Evolutionary conservation across 2,329 filamentous ascomycete species (phyloP).

Genomic region (Macrophomina phaseolina): DNA sequence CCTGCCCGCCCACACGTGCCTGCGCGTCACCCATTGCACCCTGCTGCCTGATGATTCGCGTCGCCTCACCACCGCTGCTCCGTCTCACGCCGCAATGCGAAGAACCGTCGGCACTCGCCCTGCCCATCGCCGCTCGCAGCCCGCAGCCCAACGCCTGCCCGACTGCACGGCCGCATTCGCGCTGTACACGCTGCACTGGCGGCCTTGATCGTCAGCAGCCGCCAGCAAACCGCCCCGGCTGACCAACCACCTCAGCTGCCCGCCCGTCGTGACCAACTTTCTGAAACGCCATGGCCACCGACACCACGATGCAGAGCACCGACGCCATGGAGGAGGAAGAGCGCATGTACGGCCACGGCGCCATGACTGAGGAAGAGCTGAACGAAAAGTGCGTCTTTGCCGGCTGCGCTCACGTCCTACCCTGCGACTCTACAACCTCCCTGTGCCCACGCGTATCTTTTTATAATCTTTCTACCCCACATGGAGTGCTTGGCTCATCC

Average conservation of each 20-base stretch:
- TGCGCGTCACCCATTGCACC: slow-evolving; percentile 4
- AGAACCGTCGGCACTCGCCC: not conserved
- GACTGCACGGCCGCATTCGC: not conserved
- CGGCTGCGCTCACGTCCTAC: not conserved
- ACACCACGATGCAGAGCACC: slow-evolving; percentile 44
- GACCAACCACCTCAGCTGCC: slow-evolving; percentile 7
- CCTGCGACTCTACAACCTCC: not conserved
- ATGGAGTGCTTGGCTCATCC: not conserved
- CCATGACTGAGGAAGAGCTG: slow-evolving; percentile 53
- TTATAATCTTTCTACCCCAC: too few relatives aligned
- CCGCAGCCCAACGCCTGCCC: not conserved
- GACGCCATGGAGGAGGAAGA: slow-evolving; percentile 54
- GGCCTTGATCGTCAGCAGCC: slow-evolving; percentile 17
- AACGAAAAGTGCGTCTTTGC: slow-evolving; percentile 53
- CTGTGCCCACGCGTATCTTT: not conserved
- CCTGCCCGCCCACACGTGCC: slow-evolving; percentile 6
- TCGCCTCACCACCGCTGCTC: not conserved
- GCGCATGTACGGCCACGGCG: slow-evolving; percentile 55
- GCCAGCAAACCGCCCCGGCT: not conserved
- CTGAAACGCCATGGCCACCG: slow-evolving; percentile 10
- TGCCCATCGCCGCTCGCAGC: not conserved
- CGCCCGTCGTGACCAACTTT: not conserved
- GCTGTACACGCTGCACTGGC: not conserved
- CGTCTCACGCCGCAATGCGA: not conserved
- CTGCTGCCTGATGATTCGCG: slow-evolving; percentile 15